Evolutionary conservation across 176 grass and related monocot species (phyloP).

Genomic region (Chloris gayana): DNA sequence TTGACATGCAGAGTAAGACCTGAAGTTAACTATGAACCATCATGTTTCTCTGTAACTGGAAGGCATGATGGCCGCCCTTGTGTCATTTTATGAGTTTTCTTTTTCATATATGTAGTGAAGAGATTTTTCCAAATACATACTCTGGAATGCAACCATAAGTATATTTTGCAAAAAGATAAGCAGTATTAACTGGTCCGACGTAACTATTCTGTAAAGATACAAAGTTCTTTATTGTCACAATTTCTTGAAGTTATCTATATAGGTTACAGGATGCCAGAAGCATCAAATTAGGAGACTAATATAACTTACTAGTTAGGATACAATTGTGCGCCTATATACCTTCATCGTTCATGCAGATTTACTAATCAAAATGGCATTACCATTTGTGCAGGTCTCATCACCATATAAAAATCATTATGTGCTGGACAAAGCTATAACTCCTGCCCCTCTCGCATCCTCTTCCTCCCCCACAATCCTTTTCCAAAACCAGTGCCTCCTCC

Average conservation of each 20-base stretch:
- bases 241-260: background rate
- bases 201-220: background rate
- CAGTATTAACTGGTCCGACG: background rate
- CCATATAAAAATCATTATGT: background rate
- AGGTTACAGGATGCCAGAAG: background rate
- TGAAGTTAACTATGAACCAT: background rate
- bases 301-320: background rate
- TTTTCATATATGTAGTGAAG: background rate
- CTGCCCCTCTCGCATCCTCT: background rate
- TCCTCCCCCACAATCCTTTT: conserved; percentile 56
- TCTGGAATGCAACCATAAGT: background rate
- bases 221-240: background rate
- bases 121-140: background rate
- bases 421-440: conserved; percentile 32
- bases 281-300: background rate
- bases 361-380: background rate
- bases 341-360: background rate
- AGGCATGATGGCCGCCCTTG: no score
- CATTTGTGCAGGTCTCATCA: background rate
- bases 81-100: no score
- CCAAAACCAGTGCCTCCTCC: conserved; percentile 81
- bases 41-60: background rate
- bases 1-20: background rate
- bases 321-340: background rate
- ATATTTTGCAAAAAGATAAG: background rate